Conservation (phyloP, 768 basidiomycete genomes). For the Pleurotus salmoneostramineus region DNA sequence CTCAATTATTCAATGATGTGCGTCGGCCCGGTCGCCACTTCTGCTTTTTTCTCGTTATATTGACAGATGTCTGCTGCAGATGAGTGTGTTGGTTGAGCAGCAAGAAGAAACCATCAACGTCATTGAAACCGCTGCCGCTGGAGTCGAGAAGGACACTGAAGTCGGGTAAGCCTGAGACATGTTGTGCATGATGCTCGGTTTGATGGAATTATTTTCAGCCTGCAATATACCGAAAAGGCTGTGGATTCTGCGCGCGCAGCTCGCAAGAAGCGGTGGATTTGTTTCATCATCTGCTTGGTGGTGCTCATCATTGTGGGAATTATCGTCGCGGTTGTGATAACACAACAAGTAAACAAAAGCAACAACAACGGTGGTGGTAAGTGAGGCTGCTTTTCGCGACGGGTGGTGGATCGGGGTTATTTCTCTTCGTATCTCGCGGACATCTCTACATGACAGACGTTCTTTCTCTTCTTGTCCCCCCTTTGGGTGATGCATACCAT, state of each 20-base stretch:
- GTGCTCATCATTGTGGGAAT: slow-evolving; percentile 65
- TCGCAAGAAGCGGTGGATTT: slow-evolving; percentile 96
- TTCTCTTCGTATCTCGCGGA: neutral
- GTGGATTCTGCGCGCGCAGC: slow-evolving; percentile 84
- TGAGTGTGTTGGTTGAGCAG: slow-evolving; percentile 93
- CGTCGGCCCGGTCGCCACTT: slow-evolving; percentile 18
- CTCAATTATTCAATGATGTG: slow-evolving; percentile 94
- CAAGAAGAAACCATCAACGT: slow-evolving; percentile 85
- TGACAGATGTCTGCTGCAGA: slow-evolving; percentile 37
- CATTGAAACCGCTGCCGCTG: slow-evolving; percentile 74
- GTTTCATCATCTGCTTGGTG: slow-evolving; percentile 73
- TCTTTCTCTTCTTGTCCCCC: neutral
- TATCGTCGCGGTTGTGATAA: slow-evolving; percentile 55
- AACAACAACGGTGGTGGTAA: slow-evolving; percentile 17
- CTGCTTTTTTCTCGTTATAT: neutral
- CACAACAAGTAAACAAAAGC: slow-evolving; percentile 36
- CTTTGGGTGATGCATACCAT: slow-evolving; percentile 4
- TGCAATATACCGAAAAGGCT: slow-evolving; percentile 83
- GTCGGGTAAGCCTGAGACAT: slow-evolving; percentile 55
- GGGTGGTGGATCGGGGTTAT: slow-evolving; percentile 8
- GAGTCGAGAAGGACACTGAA: slow-evolving; percentile 82
- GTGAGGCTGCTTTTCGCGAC: slow-evolving; percentile 6
- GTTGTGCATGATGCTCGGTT: neutral
- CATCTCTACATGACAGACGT: neutral
- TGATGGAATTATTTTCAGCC: slow-evolving; percentile 33